Conservation (phyloP, 305 asterid species). For the Fraxinus xanthoxyloides region DNA sequence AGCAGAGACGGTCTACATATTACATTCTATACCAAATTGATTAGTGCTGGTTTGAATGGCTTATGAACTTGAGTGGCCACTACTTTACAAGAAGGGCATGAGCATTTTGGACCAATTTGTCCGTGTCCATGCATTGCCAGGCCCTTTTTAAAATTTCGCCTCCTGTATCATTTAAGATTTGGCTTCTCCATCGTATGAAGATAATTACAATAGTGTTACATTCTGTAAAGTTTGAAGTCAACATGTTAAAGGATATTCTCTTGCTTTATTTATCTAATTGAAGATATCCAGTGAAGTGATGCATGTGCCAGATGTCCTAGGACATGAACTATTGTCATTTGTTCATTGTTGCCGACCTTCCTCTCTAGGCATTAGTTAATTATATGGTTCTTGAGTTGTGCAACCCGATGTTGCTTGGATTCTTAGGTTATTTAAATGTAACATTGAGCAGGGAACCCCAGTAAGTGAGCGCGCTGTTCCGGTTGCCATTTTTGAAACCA, state of each 20-base stretch:
- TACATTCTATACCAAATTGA: background rate
- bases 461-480: conserved; percentile 99
- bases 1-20: background rate
- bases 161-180: background rate
- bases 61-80: conserved; percentile 5
- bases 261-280: conserved; percentile 8
- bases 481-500: conserved; percentile 97
- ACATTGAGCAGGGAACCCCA: conserved; percentile 83
- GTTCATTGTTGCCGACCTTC: conserved; percentile 7
- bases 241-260: background rate
- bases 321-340: conserved; percentile 10
- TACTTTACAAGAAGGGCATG: background rate
- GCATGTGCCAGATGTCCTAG: conserved; percentile 13
- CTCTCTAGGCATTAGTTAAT: conserved; percentile 12
- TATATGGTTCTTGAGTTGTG: background rate
- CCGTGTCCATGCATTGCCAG: background rate
- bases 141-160: conserved; percentile 1
- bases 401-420: background rate
- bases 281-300: conserved; percentile 18
- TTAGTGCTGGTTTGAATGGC: conserved; percentile 8
- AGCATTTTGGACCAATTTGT: conserved; percentile 9
- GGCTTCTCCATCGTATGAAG: background rate
- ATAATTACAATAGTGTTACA: background rate
- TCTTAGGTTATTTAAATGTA: conserved; percentile 11
- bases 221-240: background rate